Conservation (phyloP, 2,329 filamentous ascomycete species). For the Aspergillus texensis region DNA sequence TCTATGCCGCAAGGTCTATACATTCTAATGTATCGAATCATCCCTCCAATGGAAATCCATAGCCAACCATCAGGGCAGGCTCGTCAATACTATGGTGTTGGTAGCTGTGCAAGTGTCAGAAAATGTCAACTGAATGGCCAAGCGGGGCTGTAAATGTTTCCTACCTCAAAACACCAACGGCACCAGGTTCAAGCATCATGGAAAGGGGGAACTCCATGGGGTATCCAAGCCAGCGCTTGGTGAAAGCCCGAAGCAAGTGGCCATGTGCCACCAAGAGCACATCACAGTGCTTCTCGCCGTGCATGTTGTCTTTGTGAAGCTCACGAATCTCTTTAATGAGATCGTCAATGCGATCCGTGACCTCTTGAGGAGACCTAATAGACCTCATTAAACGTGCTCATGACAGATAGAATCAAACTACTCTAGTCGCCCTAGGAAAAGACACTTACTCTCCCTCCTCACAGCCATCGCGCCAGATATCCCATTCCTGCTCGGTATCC, state of each 20-base stretch:
- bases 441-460: conserved; percentile 56
- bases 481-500: conserved; percentile 54
- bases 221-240: conserved; percentile 51
- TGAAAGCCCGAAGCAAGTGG: conserved; percentile 50
- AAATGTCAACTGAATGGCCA: background rate
- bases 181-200: conserved; percentile 51
- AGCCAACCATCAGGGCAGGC: conserved; percentile 46
- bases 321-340: conserved; percentile 46
- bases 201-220: conserved; percentile 44
- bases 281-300: conserved; percentile 43
- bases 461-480: conserved; percentile 63
- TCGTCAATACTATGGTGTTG: conserved; percentile 42
- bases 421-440: background rate
- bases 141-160: background rate
- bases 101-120: conserved; percentile 27
- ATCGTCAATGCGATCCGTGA: conserved; percentile 46
- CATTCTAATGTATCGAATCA: background rate
- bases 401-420: background rate
- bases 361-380: conserved; percentile 36
- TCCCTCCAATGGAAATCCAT: conserved; percentile 37
- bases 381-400: background rate
- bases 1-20: background rate
- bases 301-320: conserved; percentile 45
- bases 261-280: conserved; percentile 47
- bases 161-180: conserved; percentile 46